Evolutionary conservation across 805 yeast species (phyloP), one percentile per base, ranked within the genome.

Genomic region (Candida sanyiensis): DNA sequence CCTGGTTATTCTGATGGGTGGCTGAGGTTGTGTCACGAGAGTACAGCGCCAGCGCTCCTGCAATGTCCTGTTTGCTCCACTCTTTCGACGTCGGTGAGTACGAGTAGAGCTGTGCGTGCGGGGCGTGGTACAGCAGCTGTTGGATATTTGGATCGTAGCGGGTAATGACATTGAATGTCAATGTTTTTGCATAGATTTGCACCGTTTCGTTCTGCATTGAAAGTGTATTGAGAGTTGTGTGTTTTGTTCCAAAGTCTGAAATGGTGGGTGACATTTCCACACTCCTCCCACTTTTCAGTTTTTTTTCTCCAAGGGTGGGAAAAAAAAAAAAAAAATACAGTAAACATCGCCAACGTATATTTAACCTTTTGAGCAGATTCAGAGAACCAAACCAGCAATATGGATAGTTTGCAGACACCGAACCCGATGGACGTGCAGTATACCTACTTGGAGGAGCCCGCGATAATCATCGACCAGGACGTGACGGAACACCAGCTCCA

Each of bases 151-250:
- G 83, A 48, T 83, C 94, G 52, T 83, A 83, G 44, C 88, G 70
- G 18, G 83, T 80, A 22, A 83, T 80, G 37, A 83, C 89, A 54
- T 83, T 83, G 62, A 73, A 83, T 35, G 83, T 81, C 33, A 83
- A 62, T 0, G 89, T 82, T 45, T 75, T 77, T 37, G 78, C 70
- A 52, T 77, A 83, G 17, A 83, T 31, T 16, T 31, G 34, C 70
- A 37, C 25, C 21, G 34, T 31, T 7, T 31, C 26, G 25, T n/a
- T 13, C 26, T 20, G 24, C 17, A 31, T 22, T 31, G 24, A 7
- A 20, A 12, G 21, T 18, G 11, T 15, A 17, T 16, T 16, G 10
- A 18, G 13, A 7, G 22, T 10, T 17, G 21, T 28, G 20, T 20
- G 21, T 28, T 20, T 17, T 18, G 32, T n/a, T 8, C 13, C 11